phyloP scores from a whole-genome alignment of 306 rosid genomes.

The Gillenia trifoliata region DNA sequence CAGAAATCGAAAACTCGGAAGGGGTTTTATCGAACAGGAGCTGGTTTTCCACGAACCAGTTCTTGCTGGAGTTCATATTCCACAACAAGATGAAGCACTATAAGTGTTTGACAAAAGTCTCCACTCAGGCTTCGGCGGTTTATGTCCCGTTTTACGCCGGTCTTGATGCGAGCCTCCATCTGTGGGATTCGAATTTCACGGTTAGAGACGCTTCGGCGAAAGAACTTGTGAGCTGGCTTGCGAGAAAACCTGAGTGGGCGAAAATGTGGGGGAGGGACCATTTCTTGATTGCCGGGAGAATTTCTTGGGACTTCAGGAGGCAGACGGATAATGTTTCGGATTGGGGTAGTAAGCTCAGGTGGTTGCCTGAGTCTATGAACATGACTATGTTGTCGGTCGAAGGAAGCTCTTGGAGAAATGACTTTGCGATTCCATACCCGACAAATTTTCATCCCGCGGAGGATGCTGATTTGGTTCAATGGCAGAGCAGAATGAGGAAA shows the following conservation, averaged over 20 bases:
- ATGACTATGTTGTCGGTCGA: slow-evolving; percentile 88
- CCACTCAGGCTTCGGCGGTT: slow-evolving; percentile 61
- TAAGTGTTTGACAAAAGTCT: slow-evolving; percentile 58
- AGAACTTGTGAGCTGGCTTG: slow-evolving; percentile 51
- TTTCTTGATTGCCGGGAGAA: slow-evolving; percentile 76
- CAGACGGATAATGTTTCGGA: slow-evolving; percentile 41
- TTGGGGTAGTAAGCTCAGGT: slow-evolving; percentile 86
- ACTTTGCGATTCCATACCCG: slow-evolving; percentile 79
- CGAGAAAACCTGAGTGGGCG: slow-evolving; percentile 50
- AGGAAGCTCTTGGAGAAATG: slow-evolving; percentile 85
- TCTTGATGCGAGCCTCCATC: slow-evolving; percentile 67
- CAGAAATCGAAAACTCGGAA: slow-evolving; percentile 24
- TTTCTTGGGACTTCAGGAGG: slow-evolving; percentile 92
- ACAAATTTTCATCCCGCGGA: slow-evolving; percentile 66
- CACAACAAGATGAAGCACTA: slow-evolving; percentile 66
- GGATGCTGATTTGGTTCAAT: slow-evolving; percentile 29
- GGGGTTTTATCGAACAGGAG: slow-evolving; percentile 38
- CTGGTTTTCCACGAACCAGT: slow-evolving; percentile 81
- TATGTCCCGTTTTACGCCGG: slow-evolving; percentile 90
- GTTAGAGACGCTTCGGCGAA: slow-evolving; percentile 54
- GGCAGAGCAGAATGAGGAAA: slow-evolving; percentile 49
- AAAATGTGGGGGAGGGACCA: slow-evolving; percentile 84
- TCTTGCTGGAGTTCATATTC: slow-evolving; percentile 71
- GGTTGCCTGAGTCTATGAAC: slow-evolving; percentile 63
- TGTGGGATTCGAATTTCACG: slow-evolving; percentile 54